Evolutionary conservation across 495 filamentous ascomycete species (phyloP).

Genomic region (Aspergillus leporis): DNA sequence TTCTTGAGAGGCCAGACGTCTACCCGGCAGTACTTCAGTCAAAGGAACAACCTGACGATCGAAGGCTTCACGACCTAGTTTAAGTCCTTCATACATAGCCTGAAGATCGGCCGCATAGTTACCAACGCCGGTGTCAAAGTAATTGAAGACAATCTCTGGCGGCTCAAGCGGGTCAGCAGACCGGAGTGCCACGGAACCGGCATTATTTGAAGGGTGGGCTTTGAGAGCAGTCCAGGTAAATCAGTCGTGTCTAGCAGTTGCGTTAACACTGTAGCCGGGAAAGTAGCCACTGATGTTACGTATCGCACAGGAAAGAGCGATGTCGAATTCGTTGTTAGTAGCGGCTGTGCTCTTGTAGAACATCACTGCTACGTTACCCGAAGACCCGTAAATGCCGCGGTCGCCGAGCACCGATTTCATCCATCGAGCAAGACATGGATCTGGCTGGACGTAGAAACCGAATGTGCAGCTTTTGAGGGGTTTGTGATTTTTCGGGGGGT

Average conservation of each 20-base stretch:
- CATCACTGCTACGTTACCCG: slow-evolving; percentile 48
- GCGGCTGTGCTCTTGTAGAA: slow-evolving; percentile 43
- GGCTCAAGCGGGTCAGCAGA: slow-evolving; percentile 54
- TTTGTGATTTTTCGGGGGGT: slow-evolving; percentile 42
- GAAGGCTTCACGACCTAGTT: slow-evolving; percentile 43
- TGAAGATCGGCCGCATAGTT: slow-evolving; percentile 43
- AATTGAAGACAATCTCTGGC: slow-evolving; percentile 58
- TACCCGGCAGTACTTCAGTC: slow-evolving; percentile 48
- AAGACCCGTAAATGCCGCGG: slow-evolving; percentile 50
- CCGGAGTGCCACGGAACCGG: slow-evolving; percentile 49
- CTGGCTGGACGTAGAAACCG: slow-evolving; percentile 26
- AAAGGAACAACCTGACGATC: slow-evolving; percentile 27
- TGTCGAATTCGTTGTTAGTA: slow-evolving; percentile 31
- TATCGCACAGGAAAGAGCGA: slow-evolving; percentile 54
- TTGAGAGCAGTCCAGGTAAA: slow-evolving; percentile 55
- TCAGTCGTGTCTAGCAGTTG: slow-evolving; percentile 31
- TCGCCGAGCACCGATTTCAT: slow-evolving; percentile 20
- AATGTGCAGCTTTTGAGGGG: slow-evolving; percentile 48
- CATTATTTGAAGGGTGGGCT: slow-evolving; percentile 51
- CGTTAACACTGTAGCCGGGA: slow-evolving; percentile 34
- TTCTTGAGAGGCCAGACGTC: slow-evolving; percentile 33
- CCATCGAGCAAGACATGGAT: slow-evolving; percentile 54
- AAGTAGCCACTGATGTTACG: slow-evolving; percentile 47
- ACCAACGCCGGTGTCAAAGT: slow-evolving; percentile 47
- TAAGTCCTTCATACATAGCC: slow-evolving; percentile 50